Percentiles rank a stretch among this genome's conserved stretches.
phyloP scores from a whole-genome alignment of 2,329 filamentous ascomycete species.

The Calonectria ilicicola region DNA sequence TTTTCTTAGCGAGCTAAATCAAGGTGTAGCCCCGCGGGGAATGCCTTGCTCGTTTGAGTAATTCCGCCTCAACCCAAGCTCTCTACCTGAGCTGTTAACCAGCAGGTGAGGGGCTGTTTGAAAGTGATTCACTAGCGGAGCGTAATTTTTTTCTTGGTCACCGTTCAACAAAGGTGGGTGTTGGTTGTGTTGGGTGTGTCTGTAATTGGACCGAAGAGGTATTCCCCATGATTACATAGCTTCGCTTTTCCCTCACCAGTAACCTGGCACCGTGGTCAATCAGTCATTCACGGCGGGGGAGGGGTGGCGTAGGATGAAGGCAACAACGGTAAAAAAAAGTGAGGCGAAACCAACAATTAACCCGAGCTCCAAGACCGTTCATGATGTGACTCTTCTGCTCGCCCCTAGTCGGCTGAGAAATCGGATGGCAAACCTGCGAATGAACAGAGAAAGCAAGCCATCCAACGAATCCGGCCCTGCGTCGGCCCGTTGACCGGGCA shows the following conservation, averaged over 20 bases:
- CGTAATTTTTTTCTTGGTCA: background rate
- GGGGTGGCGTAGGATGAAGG: conserved; percentile 13
- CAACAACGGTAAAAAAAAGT: background rate
- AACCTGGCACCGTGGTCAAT: conserved; percentile 2
- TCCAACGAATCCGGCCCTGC: conserved; percentile 31
- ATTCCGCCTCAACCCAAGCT: conserved; percentile 10
- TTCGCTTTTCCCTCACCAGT: conserved; percentile 2
- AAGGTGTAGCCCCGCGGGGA: conserved; percentile 6
- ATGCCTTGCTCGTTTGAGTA: conserved; percentile 8
- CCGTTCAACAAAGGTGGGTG: conserved; percentile 10
- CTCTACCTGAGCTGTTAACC: background rate
- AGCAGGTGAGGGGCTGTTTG: conserved; percentile 6
- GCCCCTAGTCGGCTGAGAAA: conserved; percentile 17
- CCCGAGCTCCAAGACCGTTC: background rate
- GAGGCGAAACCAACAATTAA: conserved; percentile 13
- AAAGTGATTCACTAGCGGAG: conserved; percentile 6
- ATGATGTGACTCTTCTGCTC: conserved; percentile 15
- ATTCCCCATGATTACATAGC: conserved; percentile 7
- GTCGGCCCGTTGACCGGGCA: conserved; percentile 39
- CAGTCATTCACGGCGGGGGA: background rate
- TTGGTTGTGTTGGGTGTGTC: conserved; percentile 5
- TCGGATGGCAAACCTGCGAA: conserved; percentile 5
- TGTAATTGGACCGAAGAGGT: conserved; percentile 8
- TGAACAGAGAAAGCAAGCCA: conserved; percentile 17
- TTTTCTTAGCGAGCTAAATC: background rate